A percentile compares a stretch with the other conserved stretches of the same genome.
These are phyloP conservation scores for Stachybotrys chlorohalonatus DNA, from an alignment of 2,329 filamentous ascomycete species.

Conservation along the genomic window DNA sequence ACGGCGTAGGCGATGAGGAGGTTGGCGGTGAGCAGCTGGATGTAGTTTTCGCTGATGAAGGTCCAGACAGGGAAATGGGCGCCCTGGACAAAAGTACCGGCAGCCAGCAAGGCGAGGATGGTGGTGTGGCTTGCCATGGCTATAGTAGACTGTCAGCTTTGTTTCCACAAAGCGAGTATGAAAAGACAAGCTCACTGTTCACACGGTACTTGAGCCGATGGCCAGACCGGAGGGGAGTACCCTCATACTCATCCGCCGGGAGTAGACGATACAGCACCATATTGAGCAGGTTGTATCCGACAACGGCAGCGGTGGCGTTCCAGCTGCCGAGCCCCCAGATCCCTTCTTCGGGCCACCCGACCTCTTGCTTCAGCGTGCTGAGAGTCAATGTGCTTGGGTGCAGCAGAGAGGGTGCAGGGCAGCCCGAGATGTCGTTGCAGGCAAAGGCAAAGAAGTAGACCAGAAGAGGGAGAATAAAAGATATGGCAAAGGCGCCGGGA, in stretches of 20 bases:
- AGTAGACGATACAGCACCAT: slow-evolving; percentile 67
- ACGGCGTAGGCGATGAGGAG: slow-evolving; percentile 66
- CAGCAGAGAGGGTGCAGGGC: slow-evolving; percentile 75
- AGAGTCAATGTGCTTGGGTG: slow-evolving; percentile 62
- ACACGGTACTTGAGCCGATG: slow-evolving; percentile 75
- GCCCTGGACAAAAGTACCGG: slow-evolving; percentile 68
- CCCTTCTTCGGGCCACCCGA: slow-evolving; percentile 71
- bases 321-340: slow-evolving; percentile 61
- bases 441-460: slow-evolving; percentile 73
- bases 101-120: slow-evolving; percentile 60
- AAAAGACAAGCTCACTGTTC: slow-evolving; percentile 45
- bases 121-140: slow-evolving; percentile 68
- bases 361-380: slow-evolving; percentile 65
- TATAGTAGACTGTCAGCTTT: slow-evolving; percentile 22
- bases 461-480: slow-evolving; percentile 69
- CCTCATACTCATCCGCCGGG: slow-evolving; percentile 63
- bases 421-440: slow-evolving; percentile 90
- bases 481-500: slow-evolving; percentile 66
- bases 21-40: slow-evolving; percentile 77
- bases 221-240: slow-evolving; percentile 60
- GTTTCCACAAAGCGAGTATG: slow-evolving; percentile 4
- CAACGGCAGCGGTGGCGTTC: slow-evolving; percentile 57
- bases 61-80: slow-evolving; percentile 83
- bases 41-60: slow-evolving; percentile 84
- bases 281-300: slow-evolving; percentile 72